A percentile compares a stretch with the other conserved stretches of the same genome.
Evolutionary conservation across 2,329 filamentous ascomycete genomes (phyloP).

Genomic region (Clarireedia paspali): DNA sequence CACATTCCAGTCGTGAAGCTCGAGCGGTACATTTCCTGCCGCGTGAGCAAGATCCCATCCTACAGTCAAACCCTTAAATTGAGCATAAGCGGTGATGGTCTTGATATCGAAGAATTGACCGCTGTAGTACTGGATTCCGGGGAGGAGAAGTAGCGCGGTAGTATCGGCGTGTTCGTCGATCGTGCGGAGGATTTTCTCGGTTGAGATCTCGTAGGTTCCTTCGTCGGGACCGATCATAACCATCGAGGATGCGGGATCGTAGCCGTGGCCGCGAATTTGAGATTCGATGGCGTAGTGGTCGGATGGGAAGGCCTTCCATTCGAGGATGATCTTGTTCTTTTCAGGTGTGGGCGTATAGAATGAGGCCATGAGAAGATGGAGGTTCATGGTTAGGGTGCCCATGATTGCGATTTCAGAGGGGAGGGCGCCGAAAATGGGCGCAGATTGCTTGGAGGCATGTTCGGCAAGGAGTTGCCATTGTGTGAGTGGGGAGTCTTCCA

Average conservation of each 20-base stretch:
- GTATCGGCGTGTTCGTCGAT: constrained; percentile 69
- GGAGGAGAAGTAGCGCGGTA: constrained; percentile 70
- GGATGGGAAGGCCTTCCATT: constrained; percentile 84
- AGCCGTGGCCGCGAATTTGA: constrained; percentile 5
- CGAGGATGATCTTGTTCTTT: constrained; percentile 57
- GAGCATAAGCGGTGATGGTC: constrained; percentile 70
- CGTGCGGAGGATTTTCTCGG: constrained; percentile 59
- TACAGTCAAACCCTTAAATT: constrained; percentile 60
- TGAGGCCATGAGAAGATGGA: constrained; percentile 62
- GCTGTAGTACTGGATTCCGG: constrained; percentile 87
- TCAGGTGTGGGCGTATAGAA: constrained; percentile 58
- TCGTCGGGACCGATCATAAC: constrained; percentile 62
- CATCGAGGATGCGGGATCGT: constrained; percentile 58
- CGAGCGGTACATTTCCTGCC: constrained; percentile 72
- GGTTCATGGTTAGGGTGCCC: constrained; percentile 71
- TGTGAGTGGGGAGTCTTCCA: constrained; percentile 59
- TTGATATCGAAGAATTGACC: constrained; percentile 82
- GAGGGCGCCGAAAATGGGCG: constrained; percentile 66
- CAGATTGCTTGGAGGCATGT: constrained; percentile 60
- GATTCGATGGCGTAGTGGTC: constrained; percentile 48
- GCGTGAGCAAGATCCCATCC: constrained; percentile 90
- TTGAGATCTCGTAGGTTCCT: constrained; percentile 53
- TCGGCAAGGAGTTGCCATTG: constrained; percentile 77
- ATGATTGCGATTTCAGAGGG: constrained; percentile 74
- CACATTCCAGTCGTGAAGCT: constrained; percentile 80